Evolutionary conservation across 2,329 filamentous ascomycete species (phyloP).

Genomic region (Peltaster fructicola): DNA sequence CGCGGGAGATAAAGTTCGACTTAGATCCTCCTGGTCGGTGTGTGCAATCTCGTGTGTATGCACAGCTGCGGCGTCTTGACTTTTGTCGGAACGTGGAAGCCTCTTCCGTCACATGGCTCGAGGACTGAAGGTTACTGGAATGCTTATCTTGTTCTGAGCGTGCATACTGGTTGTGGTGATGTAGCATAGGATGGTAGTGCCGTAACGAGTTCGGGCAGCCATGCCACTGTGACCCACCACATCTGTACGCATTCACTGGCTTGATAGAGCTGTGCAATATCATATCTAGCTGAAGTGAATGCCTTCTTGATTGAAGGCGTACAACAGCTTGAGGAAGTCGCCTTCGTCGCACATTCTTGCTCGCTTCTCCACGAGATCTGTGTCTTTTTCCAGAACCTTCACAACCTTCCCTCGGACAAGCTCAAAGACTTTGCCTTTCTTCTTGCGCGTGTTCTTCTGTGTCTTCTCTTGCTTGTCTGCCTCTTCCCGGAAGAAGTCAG

Average conservation of each 20-base stretch:
- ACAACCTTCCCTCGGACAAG: conserved; percentile 75
- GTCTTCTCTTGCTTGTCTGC: conserved; percentile 33
- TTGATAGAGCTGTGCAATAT: conserved; percentile 1
- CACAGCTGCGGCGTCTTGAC: too few species aligned
- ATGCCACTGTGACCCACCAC: too few species aligned
- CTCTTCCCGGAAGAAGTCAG: conserved; percentile 65
- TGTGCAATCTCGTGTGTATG: too few species aligned
- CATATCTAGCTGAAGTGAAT: conserved; percentile 61
- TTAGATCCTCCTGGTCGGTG: too few species aligned
- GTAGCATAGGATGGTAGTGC: not conserved
- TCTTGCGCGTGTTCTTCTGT: conserved; percentile 42
- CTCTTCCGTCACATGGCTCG: too few species aligned
- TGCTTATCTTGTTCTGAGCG: too few species aligned
- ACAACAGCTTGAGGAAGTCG: conserved; percentile 69
- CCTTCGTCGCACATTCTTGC: conserved; percentile 80
- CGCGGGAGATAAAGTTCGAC: too few species aligned
- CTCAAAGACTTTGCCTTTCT: conserved; percentile 62
- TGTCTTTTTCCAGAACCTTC: conserved; percentile 66
- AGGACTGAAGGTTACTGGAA: too few species aligned
- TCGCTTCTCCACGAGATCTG: conserved; percentile 62
- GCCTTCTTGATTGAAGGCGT: conserved; percentile 76
- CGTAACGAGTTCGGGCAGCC: not conserved
- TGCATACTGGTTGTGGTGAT: not conserved
- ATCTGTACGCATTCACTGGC: too few species aligned
- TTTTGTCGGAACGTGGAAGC: too few species aligned